Evolutionary conservation across 257 asterid species (phyloP).

Genomic region (Rauvolfia tetraphylla): DNA sequence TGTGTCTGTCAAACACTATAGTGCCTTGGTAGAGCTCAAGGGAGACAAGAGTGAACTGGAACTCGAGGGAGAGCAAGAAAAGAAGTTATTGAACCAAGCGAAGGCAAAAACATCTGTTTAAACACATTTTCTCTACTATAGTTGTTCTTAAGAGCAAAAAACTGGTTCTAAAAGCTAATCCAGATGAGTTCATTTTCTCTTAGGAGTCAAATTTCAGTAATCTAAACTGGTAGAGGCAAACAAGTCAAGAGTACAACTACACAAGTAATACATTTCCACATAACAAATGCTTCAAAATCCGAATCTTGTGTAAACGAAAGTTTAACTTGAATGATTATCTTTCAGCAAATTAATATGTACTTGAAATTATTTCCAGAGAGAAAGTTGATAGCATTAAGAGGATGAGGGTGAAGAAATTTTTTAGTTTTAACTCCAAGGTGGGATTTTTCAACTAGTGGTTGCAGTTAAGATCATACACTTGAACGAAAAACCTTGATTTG

Average conservation of each 20-base stretch:
- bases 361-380: background rate
- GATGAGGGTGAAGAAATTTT: background rate
- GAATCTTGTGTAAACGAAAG: background rate
- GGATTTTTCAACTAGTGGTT: background rate
- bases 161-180: background rate
- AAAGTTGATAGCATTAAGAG: background rate
- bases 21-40: background rate
- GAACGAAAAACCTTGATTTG: background rate
- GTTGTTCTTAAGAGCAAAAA: background rate
- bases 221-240: background rate
- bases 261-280: slow-evolving; percentile 11
- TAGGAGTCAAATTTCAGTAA: background rate
- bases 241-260: background rate
- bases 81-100: background rate
- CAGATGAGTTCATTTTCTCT: background rate
- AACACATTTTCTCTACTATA: background rate
- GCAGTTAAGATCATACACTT: background rate
- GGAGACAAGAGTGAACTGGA: background rate
- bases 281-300: background rate
- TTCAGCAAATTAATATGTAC: background rate
- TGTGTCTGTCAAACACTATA: background rate
- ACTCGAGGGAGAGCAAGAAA: background rate
- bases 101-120: background rate
- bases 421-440: background rate
- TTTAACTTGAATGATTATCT: background rate